Evolutionary conservation across 257 asterid genomes (phyloP).

Genomic region (Henckelia pumila): DNA sequence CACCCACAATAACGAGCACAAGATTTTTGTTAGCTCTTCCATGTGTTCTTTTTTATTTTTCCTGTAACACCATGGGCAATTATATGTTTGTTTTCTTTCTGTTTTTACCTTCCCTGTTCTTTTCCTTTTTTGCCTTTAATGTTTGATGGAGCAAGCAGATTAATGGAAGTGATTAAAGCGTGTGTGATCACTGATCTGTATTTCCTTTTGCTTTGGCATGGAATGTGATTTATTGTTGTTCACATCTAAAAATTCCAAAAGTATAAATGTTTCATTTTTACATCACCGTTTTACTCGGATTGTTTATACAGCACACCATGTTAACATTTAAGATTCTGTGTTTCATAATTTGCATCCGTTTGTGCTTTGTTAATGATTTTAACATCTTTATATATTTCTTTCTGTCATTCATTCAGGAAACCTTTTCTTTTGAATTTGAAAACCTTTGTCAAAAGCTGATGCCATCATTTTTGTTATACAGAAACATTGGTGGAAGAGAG

Average conservation of each 20-base stretch:
- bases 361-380: neutral
- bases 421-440: slow-evolving; percentile 24
- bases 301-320: slow-evolving; percentile 9
- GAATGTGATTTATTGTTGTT: slow-evolving; percentile 1
- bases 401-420: slow-evolving; percentile 12
- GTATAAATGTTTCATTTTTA: neutral
- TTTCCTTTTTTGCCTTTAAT: neutral
- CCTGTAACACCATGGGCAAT: no score
- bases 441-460: slow-evolving; percentile 32
- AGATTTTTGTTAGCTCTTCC: slow-evolving; percentile 3
- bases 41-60: slow-evolving; percentile 1
- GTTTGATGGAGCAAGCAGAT: neutral
- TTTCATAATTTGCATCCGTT: neutral
- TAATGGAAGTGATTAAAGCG: neutral
- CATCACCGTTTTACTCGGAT: slow-evolving; percentile 4
- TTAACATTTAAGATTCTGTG: neutral
- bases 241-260: neutral
- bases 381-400: neutral
- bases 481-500: slow-evolving; percentile 87
- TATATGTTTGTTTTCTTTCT: slow-evolving; percentile 2
- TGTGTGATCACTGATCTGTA: neutral
- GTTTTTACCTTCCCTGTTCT: neutral
- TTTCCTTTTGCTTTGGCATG: neutral
- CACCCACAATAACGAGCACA: slow-evolving; percentile 15
- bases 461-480: slow-evolving; percentile 41